phyloP scores from a whole-genome alignment of 2,329 filamentous ascomycete genomes.

The Aspergillus quadricinctus region DNA sequence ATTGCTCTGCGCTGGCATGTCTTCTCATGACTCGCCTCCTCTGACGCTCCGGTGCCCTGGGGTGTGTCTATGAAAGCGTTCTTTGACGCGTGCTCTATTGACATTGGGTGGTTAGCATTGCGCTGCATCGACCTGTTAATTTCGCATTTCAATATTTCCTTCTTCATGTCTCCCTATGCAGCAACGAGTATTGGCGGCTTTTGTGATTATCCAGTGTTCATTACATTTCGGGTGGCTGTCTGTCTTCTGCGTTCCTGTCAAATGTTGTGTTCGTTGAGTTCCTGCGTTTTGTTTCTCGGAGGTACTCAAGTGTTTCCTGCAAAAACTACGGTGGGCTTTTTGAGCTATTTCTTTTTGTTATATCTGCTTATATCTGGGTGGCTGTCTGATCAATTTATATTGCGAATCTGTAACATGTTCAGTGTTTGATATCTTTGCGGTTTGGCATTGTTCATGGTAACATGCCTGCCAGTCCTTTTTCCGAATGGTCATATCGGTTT shows the following conservation, averaged over 20 bases:
- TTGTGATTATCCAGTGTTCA: conserved; percentile 6
- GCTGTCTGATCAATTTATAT: conserved; percentile 36
- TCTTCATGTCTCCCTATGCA: neutral
- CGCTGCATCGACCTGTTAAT: conserved; percentile 1
- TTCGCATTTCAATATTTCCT: neutral
- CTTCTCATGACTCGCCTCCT: neutral
- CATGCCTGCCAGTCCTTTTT: neutral
- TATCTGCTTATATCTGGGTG: conserved; percentile 27
- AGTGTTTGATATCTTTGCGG: conserved; percentile 2
- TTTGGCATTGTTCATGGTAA: conserved; percentile 10
- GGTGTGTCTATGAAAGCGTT: neutral
- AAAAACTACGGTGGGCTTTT: conserved; percentile 12
- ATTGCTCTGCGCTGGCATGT: neutral
- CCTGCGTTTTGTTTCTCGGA: conserved; percentile 2
- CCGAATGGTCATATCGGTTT: neutral
- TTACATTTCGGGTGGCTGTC: conserved; percentile 26
- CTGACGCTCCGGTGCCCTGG: neutral
- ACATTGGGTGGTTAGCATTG: neutral
- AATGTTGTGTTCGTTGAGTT: neutral
- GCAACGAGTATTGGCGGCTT: conserved; percentile 2
- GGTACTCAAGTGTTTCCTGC: neutral
- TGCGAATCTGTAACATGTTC: neutral
- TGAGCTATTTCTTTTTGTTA: conserved; percentile 8
- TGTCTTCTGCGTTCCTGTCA: conserved; percentile 10
- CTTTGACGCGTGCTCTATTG: neutral